phyloP scores from a whole-genome alignment of 768 basidiomycete species.

The Auricularia cornea region DNA sequence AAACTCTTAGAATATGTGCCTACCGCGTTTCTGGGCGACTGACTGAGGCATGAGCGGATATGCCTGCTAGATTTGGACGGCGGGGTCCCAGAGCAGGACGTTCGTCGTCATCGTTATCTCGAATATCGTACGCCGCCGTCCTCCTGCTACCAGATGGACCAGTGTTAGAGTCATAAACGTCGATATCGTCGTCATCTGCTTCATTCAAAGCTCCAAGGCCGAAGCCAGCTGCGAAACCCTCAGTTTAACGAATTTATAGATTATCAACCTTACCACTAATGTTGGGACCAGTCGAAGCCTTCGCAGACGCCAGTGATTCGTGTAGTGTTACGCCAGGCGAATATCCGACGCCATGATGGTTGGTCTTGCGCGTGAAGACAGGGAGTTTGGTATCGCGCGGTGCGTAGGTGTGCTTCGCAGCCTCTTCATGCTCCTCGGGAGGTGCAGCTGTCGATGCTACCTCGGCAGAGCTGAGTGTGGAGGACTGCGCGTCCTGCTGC shows the following conservation, averaged over 20 bases:
- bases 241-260: not conserved
- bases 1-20: not conserved
- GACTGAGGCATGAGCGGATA: too few species aligned
- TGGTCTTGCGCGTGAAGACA: slow-evolving; percentile 58
- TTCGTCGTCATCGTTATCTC: slow-evolving; percentile 55
- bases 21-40: too few species aligned
- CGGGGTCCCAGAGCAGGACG: not conserved
- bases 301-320: slow-evolving; percentile 31
- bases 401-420: slow-evolving; percentile 78
- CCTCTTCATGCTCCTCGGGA: slow-evolving; percentile 67
- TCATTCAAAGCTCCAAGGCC: slow-evolving; percentile 87
- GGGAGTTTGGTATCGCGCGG: slow-evolving; percentile 68
- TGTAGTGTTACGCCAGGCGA: slow-evolving; percentile 51
- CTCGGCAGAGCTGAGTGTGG: slow-evolving; percentile 24
- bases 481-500: slow-evolving; percentile 52
- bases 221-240: slow-evolving; percentile 55
- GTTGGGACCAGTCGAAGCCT: slow-evolving; percentile 34
- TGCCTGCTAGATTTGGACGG: not conserved
- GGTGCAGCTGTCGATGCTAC: slow-evolving; percentile 25
- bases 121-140: slow-evolving; percentile 55
- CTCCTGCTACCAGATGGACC: slow-evolving; percentile 28
- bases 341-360: slow-evolving; percentile 77
- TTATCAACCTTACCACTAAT: slow-evolving; percentile 41
- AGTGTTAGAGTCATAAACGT: slow-evolving; percentile 57
- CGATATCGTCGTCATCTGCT: slow-evolving; percentile 87